Conservation (phyloP, 768 basidiomycete genomes). For the Tulasnella sp. region DNA sequence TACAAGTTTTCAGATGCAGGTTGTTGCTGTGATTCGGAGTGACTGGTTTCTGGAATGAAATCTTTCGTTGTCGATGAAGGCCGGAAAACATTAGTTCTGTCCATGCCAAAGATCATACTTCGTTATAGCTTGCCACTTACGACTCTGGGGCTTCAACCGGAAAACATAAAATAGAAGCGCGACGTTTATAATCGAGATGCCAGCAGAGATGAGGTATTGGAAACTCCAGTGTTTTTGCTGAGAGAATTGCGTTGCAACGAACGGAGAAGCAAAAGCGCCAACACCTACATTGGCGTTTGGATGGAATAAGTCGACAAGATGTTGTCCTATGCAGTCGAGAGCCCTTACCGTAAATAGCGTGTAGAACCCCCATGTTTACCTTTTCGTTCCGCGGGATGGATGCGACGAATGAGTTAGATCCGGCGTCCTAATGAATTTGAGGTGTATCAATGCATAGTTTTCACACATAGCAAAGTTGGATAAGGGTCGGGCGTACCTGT, state of each 20-base stretch:
- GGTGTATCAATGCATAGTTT: background rate
- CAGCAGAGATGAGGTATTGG: slow-evolving; percentile 65
- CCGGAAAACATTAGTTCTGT: background rate
- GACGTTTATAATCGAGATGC: slow-evolving; percentile 51
- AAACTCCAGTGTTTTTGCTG: slow-evolving; percentile 61
- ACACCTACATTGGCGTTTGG: slow-evolving; percentile 24
- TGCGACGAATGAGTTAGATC: slow-evolving; percentile 42
- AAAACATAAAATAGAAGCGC: slow-evolving; percentile 50
- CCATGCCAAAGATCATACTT: background rate
- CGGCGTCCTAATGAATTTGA: slow-evolving; percentile 35
- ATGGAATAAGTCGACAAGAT: background rate
- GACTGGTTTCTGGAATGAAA: slow-evolving; percentile 10
- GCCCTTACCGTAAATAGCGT: slow-evolving; percentile 39
- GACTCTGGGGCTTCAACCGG: slow-evolving; percentile 33
- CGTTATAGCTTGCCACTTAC: slow-evolving; percentile 21
- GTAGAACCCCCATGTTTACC: slow-evolving; percentile 37
- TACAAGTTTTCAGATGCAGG: background rate
- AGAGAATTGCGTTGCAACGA: slow-evolving; percentile 79
- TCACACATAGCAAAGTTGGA: background rate
- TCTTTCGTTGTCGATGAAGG: background rate
- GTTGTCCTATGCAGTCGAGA: background rate
- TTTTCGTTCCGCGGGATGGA: slow-evolving; percentile 35
- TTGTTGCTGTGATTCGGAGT: background rate
- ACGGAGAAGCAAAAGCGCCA: slow-evolving; percentile 45
- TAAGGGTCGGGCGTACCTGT: slow-evolving; percentile 33